Conservation (phyloP, 495 filamentous ascomycete genomes). For the Mytilinidion resinicola region DNA sequence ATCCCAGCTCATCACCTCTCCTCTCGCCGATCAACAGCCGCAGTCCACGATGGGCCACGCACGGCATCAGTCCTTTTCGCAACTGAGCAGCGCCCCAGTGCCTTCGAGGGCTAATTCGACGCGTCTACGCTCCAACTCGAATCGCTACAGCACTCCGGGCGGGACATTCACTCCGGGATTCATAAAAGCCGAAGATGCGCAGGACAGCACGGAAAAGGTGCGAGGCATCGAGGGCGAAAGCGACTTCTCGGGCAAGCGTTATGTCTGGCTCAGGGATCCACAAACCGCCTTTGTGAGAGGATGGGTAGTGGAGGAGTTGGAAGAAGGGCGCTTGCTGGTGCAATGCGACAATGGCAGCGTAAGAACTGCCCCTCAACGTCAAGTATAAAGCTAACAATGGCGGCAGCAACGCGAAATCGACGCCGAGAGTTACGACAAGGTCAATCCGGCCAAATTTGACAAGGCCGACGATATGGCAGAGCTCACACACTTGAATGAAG, state of each 20-base stretch:
- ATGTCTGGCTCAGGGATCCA: conserved; percentile 91
- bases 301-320: conserved; percentile 78
- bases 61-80: conserved; percentile 54
- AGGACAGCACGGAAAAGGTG: conserved; percentile 59
- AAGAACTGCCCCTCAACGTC: conserved; percentile 29
- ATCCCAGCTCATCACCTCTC: conserved; percentile 61
- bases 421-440: conserved; percentile 84
- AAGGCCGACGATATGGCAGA: conserved; percentile 99
- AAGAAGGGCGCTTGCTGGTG: conserved; percentile 61
- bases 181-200: conserved; percentile 75
- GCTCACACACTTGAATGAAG: conserved; percentile 94
- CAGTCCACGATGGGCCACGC: conserved; percentile 42
- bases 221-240: conserved; percentile 85
- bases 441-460: conserved; percentile 99
- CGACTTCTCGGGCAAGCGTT: conserved; percentile 98
- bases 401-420: conserved; percentile 78
- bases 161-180: conserved; percentile 93
- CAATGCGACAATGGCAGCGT: conserved; percentile 93
- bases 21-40: conserved; percentile 36
- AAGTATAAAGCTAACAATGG: not conserved
- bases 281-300: conserved; percentile 85
- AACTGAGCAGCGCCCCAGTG: conserved; percentile 33
- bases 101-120: conserved; percentile 35
- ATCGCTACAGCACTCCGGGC: conserved; percentile 44
- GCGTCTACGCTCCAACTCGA: conserved; percentile 57